Percentiles rank a stretch among this genome's conserved stretches.
Evolutionary conservation across 2,329 filamentous ascomycete species (phyloP).

Genomic region (Knoxdaviesia capensis): DNA sequence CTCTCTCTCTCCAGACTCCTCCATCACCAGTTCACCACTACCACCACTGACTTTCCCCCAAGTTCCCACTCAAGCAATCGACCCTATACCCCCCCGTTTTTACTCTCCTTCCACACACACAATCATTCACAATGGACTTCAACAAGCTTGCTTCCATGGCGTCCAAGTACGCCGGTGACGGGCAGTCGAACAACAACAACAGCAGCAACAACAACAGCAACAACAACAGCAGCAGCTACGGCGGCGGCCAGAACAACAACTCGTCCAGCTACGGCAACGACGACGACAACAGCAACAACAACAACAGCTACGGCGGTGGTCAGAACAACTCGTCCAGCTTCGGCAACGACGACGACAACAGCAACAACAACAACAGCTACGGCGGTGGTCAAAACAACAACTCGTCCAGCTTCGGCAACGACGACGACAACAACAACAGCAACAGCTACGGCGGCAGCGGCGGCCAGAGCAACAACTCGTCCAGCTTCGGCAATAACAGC

Average conservation of each 20-base stretch:
- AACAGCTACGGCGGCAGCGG: constrained; percentile 3
- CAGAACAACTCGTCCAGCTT: constrained; percentile 3
- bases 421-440: background rate
- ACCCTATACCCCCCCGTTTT: too few relatives aligned
- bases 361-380: constrained; percentile 1
- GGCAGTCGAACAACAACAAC: constrained; percentile 1
- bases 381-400: background rate
- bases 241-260: background rate
- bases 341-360: background rate
- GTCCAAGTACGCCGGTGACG: constrained; percentile 7
- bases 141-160: constrained; percentile 8
- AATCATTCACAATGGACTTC: constrained; percentile 8
- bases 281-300: background rate
- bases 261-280: background rate
- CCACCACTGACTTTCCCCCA: constrained; percentile 2
- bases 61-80: background rate
- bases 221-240: constrained; percentile 1
- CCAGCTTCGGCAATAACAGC: background rate
- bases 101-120: background rate
- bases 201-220: constrained; percentile 1
- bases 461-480: constrained; percentile 2
- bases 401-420: background rate
- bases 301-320: constrained; percentile 3
- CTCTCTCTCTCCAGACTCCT: too few relatives aligned
- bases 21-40: background rate